phyloP scores from a whole-genome alignment of 768 basidiomycete species.

The Leccinum truebloodii region DNA sequence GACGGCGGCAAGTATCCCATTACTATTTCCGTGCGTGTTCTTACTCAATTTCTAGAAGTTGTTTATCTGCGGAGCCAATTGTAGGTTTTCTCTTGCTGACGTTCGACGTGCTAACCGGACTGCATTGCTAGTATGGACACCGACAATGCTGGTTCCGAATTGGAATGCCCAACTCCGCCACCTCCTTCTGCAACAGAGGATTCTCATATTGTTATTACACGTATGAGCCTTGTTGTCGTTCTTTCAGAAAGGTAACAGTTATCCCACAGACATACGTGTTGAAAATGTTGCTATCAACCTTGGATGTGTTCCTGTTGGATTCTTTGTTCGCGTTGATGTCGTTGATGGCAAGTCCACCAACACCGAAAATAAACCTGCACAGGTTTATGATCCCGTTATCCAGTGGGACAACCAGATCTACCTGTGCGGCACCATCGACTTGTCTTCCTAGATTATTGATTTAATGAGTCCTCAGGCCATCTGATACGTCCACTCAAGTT shows the following conservation, averaged over 20 bases:
- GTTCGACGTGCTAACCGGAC: background rate
- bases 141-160: background rate
- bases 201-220: slow-evolving; percentile 6
- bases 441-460: background rate
- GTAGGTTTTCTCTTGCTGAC: background rate
- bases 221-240: background rate
- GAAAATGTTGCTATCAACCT: slow-evolving; percentile 7
- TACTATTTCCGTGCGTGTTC: background rate
- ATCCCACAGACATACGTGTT: slow-evolving; percentile 13
- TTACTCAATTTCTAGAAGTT: background rate
- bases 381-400: slow-evolving; percentile 4
- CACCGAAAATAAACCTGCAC: slow-evolving; percentile 8
- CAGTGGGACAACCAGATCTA: slow-evolving; percentile 14
- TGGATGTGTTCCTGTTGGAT: slow-evolving; percentile 18
- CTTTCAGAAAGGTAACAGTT: background rate
- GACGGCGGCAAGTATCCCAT: background rate
- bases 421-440: background rate
- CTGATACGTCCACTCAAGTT: background rate
- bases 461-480: background rate
- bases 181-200: background rate
- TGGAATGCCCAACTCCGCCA: background rate
- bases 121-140: background rate
- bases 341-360: background rate
- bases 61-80: slow-evolving; percentile 3
- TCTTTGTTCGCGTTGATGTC: slow-evolving; percentile 15